Conservation (phyloP, 2,329 filamentous ascomycete species). For the Alternaria triticimaculans region DNA sequence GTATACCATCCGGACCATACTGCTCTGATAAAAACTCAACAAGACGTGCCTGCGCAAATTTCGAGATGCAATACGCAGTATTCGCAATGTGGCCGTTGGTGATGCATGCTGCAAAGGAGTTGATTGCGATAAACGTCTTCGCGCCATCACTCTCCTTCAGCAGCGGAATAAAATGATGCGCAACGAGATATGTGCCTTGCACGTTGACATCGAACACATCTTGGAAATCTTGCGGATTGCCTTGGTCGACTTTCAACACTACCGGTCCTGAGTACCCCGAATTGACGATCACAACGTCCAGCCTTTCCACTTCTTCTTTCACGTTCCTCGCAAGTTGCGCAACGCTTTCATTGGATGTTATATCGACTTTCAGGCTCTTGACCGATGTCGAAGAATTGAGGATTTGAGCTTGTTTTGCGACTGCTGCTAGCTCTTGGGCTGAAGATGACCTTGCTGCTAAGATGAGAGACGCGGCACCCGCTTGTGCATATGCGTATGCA, state of each 20-base stretch:
- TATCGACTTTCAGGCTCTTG: slow-evolving; percentile 30
- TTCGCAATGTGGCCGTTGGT: slow-evolving; percentile 51
- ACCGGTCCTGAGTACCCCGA: slow-evolving; percentile 48
- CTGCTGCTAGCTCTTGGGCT: slow-evolving; percentile 12
- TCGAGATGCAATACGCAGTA: slow-evolving; percentile 39
- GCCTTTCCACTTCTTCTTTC: slow-evolving; percentile 25
- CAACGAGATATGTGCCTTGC: slow-evolving; percentile 47
- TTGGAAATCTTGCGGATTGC: slow-evolving; percentile 41
- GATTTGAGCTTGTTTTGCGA: slow-evolving; percentile 16
- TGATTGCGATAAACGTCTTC: slow-evolving; percentile 35
- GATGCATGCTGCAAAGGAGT: slow-evolving; percentile 44
- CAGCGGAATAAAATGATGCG: slow-evolving; percentile 46
- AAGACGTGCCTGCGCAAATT: slow-evolving; percentile 38
- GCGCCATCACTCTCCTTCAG: slow-evolving; percentile 24
- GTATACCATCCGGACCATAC: slow-evolving; percentile 29
- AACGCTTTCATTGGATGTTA: slow-evolving; percentile 37
- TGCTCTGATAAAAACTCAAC: slow-evolving; percentile 36
- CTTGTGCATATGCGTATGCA: slow-evolving; percentile 38
- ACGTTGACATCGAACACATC: slow-evolving; percentile 49
- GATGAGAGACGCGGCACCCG: slow-evolving; percentile 30
- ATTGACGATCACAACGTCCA: slow-evolving; percentile 50
- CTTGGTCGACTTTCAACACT: slow-evolving; percentile 42
- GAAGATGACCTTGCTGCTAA: slow-evolving; percentile 36
- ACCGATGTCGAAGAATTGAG: slow-evolving; percentile 11
- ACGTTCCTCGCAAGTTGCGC: slow-evolving; percentile 28